Evolutionary conservation across 1,139 yeast genomes (phyloP).

Genomic region (Nakaseomyces sp.): DNA sequence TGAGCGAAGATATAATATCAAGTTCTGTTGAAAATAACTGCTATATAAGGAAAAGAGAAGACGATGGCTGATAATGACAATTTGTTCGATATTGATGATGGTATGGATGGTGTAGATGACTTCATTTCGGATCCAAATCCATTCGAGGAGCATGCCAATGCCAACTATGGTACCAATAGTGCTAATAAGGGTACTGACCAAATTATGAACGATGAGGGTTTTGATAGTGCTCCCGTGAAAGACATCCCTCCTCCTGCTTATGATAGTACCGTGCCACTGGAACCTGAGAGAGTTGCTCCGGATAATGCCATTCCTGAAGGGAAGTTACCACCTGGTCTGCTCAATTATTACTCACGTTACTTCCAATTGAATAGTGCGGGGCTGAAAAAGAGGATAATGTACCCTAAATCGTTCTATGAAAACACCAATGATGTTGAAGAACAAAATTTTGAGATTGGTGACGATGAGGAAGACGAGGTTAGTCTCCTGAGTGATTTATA

Average conservation of each 20-base stretch:
- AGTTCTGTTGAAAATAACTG: too few relatives aligned
- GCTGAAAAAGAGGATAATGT: conserved; percentile 14
- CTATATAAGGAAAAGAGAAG: background rate
- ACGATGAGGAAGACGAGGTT: conserved; percentile 7
- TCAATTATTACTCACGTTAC: conserved; percentile 25
- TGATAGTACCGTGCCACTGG: background rate
- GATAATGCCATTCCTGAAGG: conserved; percentile 4
- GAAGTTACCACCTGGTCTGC: conserved; percentile 19
- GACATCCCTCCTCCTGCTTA: background rate
- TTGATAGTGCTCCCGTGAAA: background rate
- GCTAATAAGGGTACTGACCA: conserved; percentile 1
- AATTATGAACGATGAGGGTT: conserved; percentile 1
- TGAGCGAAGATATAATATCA: too few relatives aligned
- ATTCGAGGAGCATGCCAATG: conserved; percentile 13
- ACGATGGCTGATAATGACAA: background rate
- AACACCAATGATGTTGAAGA: conserved; percentile 6
- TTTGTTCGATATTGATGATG: conserved; percentile 12
- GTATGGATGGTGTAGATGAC: conserved; percentile 19
- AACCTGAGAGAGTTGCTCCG: background rate
- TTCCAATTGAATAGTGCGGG: conserved; percentile 20
- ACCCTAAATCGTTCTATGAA: conserved; percentile 11
- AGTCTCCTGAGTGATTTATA: conserved; percentile 19
- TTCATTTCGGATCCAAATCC: conserved; percentile 16
- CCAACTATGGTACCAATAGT: conserved; percentile 1
- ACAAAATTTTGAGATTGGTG: conserved; percentile 7